Conservation (phyloP, 371 early-diverging fungal species). For the Basidiobolus meristosporus region DNA sequence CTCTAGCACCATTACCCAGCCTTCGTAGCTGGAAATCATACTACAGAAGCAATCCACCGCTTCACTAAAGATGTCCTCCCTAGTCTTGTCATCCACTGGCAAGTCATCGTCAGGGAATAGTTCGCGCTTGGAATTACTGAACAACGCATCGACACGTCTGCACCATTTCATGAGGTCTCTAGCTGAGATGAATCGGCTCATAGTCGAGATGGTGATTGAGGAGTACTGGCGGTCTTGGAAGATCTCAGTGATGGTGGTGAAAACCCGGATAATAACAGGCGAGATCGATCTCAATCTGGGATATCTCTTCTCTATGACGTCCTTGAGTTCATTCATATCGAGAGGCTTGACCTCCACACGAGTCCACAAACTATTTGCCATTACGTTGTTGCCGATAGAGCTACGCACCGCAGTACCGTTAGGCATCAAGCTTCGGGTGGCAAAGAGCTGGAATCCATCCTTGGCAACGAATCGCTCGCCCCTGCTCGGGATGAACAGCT, state of each 20-base stretch:
- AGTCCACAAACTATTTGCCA: slow-evolving; percentile 61
- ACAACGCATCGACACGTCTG: slow-evolving; percentile 29
- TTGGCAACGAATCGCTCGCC: slow-evolving; percentile 85
- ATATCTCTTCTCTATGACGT: slow-evolving; percentile 37
- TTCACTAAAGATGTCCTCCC: slow-evolving; percentile 52
- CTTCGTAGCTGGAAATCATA: slow-evolving; percentile 51
- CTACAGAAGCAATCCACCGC: slow-evolving; percentile 78
- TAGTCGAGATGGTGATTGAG: slow-evolving; percentile 20
- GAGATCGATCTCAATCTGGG: slow-evolving; percentile 22
- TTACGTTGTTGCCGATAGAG: slow-evolving; percentile 20
- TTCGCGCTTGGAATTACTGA: slow-evolving; percentile 7
- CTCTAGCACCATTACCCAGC: slow-evolving; percentile 35
- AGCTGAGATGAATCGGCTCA: slow-evolving; percentile 28
- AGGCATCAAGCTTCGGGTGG: slow-evolving; percentile 53
- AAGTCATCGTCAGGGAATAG: slow-evolving; percentile 8
- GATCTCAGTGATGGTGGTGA: slow-evolving; percentile 24
- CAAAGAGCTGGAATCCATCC: slow-evolving; percentile 90
- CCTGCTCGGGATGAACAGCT: slow-evolving; percentile 85
- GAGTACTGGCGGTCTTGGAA: slow-evolving; percentile 33
- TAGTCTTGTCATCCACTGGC: slow-evolving; percentile 16
- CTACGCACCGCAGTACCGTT: slow-evolving; percentile 13
- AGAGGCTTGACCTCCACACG: slow-evolving; percentile 43
- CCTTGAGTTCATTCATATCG: slow-evolving; percentile 33
- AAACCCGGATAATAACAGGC: slow-evolving; percentile 34
- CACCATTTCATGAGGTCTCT: slow-evolving; percentile 84